Conservation (phyloP, 192 early-diverging fungal genomes). For the Thamnidium elegans region DNA sequence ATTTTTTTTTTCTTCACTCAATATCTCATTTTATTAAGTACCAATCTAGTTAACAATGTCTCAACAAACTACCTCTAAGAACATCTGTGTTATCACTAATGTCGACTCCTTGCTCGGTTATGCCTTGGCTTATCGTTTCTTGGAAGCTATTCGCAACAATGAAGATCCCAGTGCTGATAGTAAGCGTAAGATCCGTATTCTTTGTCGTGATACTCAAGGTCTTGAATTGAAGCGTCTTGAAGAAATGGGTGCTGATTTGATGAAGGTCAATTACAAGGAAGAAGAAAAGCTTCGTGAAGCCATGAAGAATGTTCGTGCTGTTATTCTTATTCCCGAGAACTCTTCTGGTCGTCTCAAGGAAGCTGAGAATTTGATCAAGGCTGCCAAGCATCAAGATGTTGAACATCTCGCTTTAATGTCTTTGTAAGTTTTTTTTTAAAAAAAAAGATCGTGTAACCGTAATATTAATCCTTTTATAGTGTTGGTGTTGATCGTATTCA, state of each 20-base stretch:
- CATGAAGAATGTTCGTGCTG: constrained; percentile 15
- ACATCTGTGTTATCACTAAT: constrained; percentile 26
- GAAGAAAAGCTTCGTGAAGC: constrained; percentile 1
- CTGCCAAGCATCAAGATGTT: constrained; percentile 5
- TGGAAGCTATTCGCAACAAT: background rate
- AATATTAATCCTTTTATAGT: constrained; percentile 7
- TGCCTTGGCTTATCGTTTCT: constrained; percentile 24
- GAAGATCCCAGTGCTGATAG: background rate
- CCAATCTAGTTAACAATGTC: background rate
- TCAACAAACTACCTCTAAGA: background rate
- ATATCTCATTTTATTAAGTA: background rate
- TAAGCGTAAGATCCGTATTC: constrained; percentile 14
- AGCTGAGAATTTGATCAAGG: constrained; percentile 23
- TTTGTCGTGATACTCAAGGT: constrained; percentile 15
- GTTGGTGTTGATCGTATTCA: constrained; percentile 18
- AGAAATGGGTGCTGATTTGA: constrained; percentile 21
- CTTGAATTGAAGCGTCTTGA: constrained; percentile 20
- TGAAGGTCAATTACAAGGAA: constrained; percentile 14
- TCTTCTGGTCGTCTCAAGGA: constrained; percentile 7
- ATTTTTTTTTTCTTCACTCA: background rate
- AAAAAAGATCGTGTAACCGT: too few species aligned
- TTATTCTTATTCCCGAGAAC: constrained; percentile 22
- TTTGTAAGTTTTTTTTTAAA: constrained; percentile 16
- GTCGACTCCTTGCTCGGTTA: constrained; percentile 26
- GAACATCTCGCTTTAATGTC: constrained; percentile 15